A percentile compares a stretch with the other conserved stretches of the same genome.
Conservation (phyloP, 495 filamentous ascomycete genomes). For the Xylaria venustula region DNA sequence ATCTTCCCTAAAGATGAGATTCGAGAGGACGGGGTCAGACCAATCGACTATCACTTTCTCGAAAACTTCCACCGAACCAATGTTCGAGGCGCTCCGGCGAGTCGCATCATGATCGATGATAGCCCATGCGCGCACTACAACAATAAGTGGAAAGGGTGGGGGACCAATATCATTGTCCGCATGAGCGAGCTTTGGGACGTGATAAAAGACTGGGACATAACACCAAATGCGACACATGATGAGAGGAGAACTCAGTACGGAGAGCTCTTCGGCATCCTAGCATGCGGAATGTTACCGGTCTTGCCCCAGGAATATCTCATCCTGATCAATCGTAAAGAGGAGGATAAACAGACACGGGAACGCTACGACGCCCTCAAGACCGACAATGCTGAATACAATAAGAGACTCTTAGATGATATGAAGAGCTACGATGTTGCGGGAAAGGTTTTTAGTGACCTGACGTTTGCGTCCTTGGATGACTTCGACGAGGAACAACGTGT, state of each 20-base stretch:
- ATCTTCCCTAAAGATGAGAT: background rate
- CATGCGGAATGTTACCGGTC: background rate
- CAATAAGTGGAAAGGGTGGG: background rate
- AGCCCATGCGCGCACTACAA: too few species aligned
- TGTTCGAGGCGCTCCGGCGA: background rate
- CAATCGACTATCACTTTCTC: constrained; percentile 6
- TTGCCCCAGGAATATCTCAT: background rate
- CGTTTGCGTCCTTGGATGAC: background rate
- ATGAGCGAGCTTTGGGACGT: background rate
- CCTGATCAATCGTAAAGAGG: background rate
- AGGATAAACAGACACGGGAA: background rate
- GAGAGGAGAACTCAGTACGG: background rate
- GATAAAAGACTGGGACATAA: background rate
- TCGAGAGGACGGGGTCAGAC: background rate
- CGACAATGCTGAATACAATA: too few species aligned
- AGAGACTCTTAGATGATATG: too few species aligned
- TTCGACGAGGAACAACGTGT: background rate
- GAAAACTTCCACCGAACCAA: background rate
- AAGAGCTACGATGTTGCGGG: background rate
- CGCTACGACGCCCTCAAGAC: too few species aligned
- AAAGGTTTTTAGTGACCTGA: background rate
- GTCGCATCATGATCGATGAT: background rate
- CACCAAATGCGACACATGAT: too few species aligned
- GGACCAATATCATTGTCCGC: background rate
- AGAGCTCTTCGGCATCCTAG: background rate